Evolutionary conservation across 495 filamentous ascomycete genomes (phyloP).

Genomic region (Penicillium ucsense): DNA sequence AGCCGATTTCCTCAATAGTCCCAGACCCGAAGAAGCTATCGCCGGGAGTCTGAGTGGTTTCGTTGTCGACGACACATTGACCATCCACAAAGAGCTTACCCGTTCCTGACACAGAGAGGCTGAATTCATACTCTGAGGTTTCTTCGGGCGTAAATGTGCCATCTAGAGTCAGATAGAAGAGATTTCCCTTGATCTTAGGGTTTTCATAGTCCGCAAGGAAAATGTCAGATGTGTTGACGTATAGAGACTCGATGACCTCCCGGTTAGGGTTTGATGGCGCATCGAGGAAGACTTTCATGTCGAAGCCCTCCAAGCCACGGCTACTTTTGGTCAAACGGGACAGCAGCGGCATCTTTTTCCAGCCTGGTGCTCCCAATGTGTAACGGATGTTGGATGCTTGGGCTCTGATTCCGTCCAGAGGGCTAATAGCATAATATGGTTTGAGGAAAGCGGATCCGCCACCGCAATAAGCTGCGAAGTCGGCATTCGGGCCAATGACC

Average conservation of each 20-base stretch:
- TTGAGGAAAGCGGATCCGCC: slow-evolving; percentile 73
- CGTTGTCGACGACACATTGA: slow-evolving; percentile 61
- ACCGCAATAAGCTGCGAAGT: slow-evolving; percentile 65
- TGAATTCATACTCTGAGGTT: slow-evolving; percentile 62
- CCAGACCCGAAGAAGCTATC: slow-evolving; percentile 51
- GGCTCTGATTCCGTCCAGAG: slow-evolving; percentile 36
- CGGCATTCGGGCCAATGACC: slow-evolving; percentile 74
- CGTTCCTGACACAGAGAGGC: slow-evolving; percentile 66
- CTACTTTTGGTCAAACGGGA: slow-evolving; percentile 40
- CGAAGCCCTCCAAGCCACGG: slow-evolving; percentile 43
- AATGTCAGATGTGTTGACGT: slow-evolving; percentile 42
- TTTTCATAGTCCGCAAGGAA: slow-evolving; percentile 57
- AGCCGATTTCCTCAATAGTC: slow-evolving; percentile 51
- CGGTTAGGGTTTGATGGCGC: slow-evolving; percentile 31
- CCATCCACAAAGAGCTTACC: slow-evolving; percentile 61
- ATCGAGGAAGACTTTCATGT: slow-evolving; percentile 51
- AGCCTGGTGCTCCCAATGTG: slow-evolving; percentile 46
- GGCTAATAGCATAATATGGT: slow-evolving; percentile 68
- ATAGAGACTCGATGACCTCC: slow-evolving; percentile 43
- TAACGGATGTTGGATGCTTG: slow-evolving; percentile 23
- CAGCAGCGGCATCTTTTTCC: slow-evolving; percentile 50
- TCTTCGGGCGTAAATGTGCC: slow-evolving; percentile 49
- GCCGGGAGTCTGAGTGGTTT: slow-evolving; percentile 50
- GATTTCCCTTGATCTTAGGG: slow-evolving; percentile 39
- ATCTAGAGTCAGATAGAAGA: slow-evolving; percentile 55